These are phyloP conservation scores for Darksidea phi DNA, from an alignment of 495 filamentous ascomycete species.

Conservation along the genomic window DNA sequence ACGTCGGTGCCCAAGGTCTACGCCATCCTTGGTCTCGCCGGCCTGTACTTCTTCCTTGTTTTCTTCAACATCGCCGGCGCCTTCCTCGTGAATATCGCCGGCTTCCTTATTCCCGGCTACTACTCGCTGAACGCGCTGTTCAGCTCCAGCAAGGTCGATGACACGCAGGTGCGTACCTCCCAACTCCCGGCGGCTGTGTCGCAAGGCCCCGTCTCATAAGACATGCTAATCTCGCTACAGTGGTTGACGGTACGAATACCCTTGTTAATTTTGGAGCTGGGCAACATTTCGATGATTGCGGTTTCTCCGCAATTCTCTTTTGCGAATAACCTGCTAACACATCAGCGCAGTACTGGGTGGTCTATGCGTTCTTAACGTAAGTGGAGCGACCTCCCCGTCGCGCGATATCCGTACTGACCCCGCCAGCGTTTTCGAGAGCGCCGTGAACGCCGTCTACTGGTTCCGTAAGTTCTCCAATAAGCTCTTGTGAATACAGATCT, in stretches of 20 bases:
- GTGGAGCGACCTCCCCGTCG: constrained; percentile 26
- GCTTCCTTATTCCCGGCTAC: constrained; percentile 91
- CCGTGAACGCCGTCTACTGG: constrained; percentile 95
- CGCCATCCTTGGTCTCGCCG: constrained; percentile 77
- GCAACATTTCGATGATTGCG: constrained; percentile 35
- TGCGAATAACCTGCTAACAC: constrained; percentile 40
- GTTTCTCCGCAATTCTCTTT: neutral
- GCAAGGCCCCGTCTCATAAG: constrained; percentile 11
- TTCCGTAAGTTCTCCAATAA: constrained; percentile 61
- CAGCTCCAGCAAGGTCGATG: constrained; percentile 74
- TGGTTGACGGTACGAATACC: constrained; percentile 60
- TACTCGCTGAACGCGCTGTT: constrained; percentile 92
- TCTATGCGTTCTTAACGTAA: constrained; percentile 86
- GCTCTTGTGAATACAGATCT: neutral
- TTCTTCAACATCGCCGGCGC: constrained; percentile 99
- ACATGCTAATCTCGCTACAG: constrained; percentile 42
- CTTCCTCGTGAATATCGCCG: constrained; percentile 93
- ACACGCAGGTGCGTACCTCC: constrained; percentile 70
- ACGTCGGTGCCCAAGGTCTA: constrained; percentile 95
- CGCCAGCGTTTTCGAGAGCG: constrained; percentile 77
- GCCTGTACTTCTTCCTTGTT: constrained; percentile 95
- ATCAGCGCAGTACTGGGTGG: constrained; percentile 86
- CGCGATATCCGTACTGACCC: constrained; percentile 25
- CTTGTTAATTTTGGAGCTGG: too few relatives aligned
- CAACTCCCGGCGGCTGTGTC: neutral